Percentiles rank a stretch among this genome's conserved stretches.
phyloP scores from a whole-genome alignment of 495 filamentous ascomycete genomes.

The Podospora didyma region DNA sequence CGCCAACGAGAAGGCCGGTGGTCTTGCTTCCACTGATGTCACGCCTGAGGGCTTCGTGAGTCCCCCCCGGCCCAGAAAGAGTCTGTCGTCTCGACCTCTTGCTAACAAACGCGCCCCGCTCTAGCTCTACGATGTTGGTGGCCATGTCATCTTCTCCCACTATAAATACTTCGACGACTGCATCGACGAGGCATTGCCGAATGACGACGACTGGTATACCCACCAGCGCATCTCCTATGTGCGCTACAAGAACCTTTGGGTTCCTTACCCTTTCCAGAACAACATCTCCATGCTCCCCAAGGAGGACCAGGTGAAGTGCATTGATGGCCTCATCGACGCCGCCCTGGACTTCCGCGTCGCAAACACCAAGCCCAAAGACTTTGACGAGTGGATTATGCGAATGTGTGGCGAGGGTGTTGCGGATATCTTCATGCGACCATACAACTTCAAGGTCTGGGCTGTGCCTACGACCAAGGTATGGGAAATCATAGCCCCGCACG shows the following conservation, averaged over 20 bases:
- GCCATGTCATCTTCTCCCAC: constrained; percentile 99
- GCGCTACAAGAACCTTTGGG: constrained; percentile 92
- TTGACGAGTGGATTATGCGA: constrained; percentile 97
- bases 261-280: constrained; percentile 99
- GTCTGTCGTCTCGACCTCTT: background rate
- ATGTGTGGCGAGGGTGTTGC: constrained; percentile 89
- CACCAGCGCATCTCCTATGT: constrained; percentile 99
- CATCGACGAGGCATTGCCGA: constrained; percentile 92
- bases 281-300: constrained; percentile 99
- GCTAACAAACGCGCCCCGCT: background rate
- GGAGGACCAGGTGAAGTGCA: constrained; percentile 91
- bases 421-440: constrained; percentile 97
- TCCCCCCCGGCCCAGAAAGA: constrained; percentile 22
- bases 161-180: constrained; percentile 99
- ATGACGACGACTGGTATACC: constrained; percentile 90
- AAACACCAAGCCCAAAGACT: constrained; percentile 88
- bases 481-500: constrained; percentile 5
- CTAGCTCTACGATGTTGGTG: constrained; percentile 97
- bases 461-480: constrained; percentile 94
- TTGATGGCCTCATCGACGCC: constrained; percentile 97
- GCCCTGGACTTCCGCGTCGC: constrained; percentile 79
- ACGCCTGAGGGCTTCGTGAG: constrained; percentile 96
- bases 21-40: constrained; percentile 93
- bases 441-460: constrained; percentile 99
- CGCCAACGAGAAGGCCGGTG: constrained; percentile 87